Base-by-base conservation (phyloP, 176 grass and related monocot genomes). In the Alloteropsis semialata region DNA sequence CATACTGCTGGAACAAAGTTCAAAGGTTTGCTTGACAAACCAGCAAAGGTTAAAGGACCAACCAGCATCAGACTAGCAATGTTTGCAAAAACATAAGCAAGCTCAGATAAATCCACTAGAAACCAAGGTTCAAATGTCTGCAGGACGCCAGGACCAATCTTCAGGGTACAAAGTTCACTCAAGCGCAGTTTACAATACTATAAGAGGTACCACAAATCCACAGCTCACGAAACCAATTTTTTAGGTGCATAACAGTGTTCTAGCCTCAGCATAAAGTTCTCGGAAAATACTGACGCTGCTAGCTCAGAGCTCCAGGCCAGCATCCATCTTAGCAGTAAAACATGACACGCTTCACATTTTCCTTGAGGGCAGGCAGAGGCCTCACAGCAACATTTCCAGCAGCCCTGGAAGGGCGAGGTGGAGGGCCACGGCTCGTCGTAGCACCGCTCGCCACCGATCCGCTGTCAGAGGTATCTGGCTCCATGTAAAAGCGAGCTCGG, bases 281-380 rank as follows among this genome's bases (percentile, higher is more conserved):
- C 16, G 3, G 42, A 62, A 71, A 16, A 71, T 48, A 78, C 11
- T 9, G 21, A 25, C 24, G 42, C n/a, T 55, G 45, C 25, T 80
- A 22, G 32, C 5, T n/a, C 18, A 6, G 17, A 51, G 6, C 77
- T 60, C 16, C 59, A 25, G 13, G 4, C 24, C 75, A 8, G 11
- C 27, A 59, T 57, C 57, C 21, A 74, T 39, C 50, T 87, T 75
- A 93, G 85, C 93, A 96, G 82, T 96, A 96, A 72, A 96, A 96
- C 93, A 96, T 96, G 80, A 93, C 93, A 13, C 88, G 85, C 76
- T 96, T 93, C 66, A 96, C 93, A 22, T 96, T 96, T 28, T 96
- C 93, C 76, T 93, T 96, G 14, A 96, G 88, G 28, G 93, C 93
- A 48, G 93, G 91, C 27, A 96, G 88, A n/a, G 91, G 90, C 70